Conservation (phyloP, 2,329 filamentous ascomycete species). For the Aspergillus sp. region DNA sequence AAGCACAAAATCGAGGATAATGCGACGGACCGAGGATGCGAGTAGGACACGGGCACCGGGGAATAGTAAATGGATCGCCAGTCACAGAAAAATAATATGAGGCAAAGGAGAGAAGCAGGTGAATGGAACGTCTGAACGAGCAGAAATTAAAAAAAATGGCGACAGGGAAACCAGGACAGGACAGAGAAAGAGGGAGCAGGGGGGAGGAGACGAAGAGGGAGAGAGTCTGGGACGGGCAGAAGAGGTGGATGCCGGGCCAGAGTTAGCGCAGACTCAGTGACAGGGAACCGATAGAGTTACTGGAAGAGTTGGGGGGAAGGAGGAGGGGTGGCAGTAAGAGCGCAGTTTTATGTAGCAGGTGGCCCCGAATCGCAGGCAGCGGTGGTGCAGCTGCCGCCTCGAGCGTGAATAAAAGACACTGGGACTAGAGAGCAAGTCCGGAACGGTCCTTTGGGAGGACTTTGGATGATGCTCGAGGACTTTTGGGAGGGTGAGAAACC, state of each 20-base stretch:
- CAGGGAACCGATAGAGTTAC: slow-evolving; percentile 14
- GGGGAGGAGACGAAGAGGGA: slow-evolving; percentile 12
- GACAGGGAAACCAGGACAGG: slow-evolving; percentile 10
- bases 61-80: slow-evolving; percentile 10
- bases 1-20: slow-evolving; percentile 9
- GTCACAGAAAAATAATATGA: slow-evolving; percentile 10
- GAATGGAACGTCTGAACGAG: slow-evolving; percentile 14
- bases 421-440: slow-evolving; percentile 5
- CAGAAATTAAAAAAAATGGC: slow-evolving; percentile 3
- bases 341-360: background rate
- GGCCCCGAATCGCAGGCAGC: too few species aligned
- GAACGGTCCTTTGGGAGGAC: slow-evolving; percentile 14
- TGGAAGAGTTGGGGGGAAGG: slow-evolving; percentile 15
- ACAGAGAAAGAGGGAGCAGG: slow-evolving; percentile 19
- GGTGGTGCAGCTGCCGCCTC: too few species aligned
- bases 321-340: background rate
- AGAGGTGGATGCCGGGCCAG: slow-evolving; percentile 15
- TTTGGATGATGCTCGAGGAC: background rate
- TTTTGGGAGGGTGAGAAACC: background rate
- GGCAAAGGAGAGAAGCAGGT: slow-evolving; percentile 11
- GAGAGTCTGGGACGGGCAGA: slow-evolving; percentile 7
- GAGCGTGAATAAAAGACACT: background rate
- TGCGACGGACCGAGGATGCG: slow-evolving; percentile 22
- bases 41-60: slow-evolving; percentile 15
- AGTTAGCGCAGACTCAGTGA: slow-evolving; percentile 7